Evolutionary conservation across 129 eudicot species (phyloP).

Genomic region (Logfia minima): DNA sequence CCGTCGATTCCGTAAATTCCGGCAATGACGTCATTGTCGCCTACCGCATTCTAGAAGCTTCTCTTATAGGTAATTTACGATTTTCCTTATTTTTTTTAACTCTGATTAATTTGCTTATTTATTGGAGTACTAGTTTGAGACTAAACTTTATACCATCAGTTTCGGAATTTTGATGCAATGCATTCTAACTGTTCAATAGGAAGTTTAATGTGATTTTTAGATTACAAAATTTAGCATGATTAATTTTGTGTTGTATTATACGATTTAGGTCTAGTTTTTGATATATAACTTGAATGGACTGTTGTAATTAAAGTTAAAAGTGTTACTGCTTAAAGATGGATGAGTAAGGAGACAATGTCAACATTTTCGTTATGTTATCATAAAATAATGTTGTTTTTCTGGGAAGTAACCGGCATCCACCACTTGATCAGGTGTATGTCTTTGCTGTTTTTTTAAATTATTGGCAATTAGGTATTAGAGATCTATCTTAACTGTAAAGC

Average conservation of each 20-base stretch:
- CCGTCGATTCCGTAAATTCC: constrained; percentile 30
- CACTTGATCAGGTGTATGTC: neutral
- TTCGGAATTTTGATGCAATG: neutral
- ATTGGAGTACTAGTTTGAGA: neutral
- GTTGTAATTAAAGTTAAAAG: neutral
- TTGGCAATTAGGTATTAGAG: neutral
- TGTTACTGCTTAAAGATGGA: neutral
- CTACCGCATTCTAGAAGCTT: constrained; percentile 31
- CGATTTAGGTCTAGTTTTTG: neutral
- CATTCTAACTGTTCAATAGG: neutral
- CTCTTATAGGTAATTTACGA: constrained; percentile 25
- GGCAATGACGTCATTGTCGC: constrained; percentile 36
- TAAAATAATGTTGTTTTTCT: neutral
- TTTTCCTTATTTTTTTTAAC: neutral
- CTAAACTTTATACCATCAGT: too few relatives aligned
- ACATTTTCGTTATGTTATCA: neutral
- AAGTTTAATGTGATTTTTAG: neutral
- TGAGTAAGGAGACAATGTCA: neutral
- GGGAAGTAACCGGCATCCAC: neutral
- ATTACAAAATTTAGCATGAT: neutral
- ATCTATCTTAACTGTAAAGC: constrained; percentile 1
- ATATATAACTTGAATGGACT: neutral
- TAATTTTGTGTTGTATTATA: too few relatives aligned
- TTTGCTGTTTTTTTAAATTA: neutral
- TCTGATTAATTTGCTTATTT: neutral